phyloP scores from a whole-genome alignment of 2,329 filamentous ascomycete genomes.

The Zymoseptoria passerinii region DNA sequence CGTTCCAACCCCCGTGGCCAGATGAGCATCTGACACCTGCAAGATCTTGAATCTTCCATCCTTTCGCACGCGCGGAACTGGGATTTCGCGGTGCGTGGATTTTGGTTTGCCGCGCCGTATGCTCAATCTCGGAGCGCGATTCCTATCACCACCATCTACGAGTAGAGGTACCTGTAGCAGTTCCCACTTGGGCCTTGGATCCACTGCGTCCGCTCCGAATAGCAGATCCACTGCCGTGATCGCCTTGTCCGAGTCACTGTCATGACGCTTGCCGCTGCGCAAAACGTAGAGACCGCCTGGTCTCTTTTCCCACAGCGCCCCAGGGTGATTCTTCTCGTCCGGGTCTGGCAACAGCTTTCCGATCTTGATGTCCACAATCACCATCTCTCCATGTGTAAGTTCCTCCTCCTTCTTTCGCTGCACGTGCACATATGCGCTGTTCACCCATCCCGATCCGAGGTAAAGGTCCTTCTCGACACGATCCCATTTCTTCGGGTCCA shows the following conservation, averaged over 20 bases:
- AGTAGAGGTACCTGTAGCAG: constrained; percentile 67
- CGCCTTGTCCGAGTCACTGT: constrained; percentile 64
- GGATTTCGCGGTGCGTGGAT: constrained; percentile 51
- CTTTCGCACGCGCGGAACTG: constrained; percentile 68
- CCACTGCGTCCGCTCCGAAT: constrained; percentile 84
- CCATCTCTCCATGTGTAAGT: constrained; percentile 61
- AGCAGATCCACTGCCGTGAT: constrained; percentile 79
- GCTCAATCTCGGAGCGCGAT: constrained; percentile 65
- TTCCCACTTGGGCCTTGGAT: constrained; percentile 78
- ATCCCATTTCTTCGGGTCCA: constrained; percentile 67
- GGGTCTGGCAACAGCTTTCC: constrained; percentile 61
- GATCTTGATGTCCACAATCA: constrained; percentile 71
- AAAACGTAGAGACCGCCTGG: constrained; percentile 75
- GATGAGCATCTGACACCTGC: constrained; percentile 87
- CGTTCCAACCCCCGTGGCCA: constrained; percentile 77
- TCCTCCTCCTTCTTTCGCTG: constrained; percentile 81
- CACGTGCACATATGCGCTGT: constrained; percentile 72
- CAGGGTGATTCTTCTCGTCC: constrained; percentile 47
- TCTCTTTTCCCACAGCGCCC: constrained; percentile 68
- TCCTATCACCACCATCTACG: constrained; percentile 54
- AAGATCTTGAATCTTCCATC: constrained; percentile 96
- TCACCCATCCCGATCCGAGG: constrained; percentile 63
- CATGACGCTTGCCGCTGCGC: constrained; percentile 61
- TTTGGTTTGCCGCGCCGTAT: constrained; percentile 63
- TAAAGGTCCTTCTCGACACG: constrained; percentile 85